phyloP scores from a whole-genome alignment of 169 alveolate species.

The Toxoplasma gondii region DNA sequence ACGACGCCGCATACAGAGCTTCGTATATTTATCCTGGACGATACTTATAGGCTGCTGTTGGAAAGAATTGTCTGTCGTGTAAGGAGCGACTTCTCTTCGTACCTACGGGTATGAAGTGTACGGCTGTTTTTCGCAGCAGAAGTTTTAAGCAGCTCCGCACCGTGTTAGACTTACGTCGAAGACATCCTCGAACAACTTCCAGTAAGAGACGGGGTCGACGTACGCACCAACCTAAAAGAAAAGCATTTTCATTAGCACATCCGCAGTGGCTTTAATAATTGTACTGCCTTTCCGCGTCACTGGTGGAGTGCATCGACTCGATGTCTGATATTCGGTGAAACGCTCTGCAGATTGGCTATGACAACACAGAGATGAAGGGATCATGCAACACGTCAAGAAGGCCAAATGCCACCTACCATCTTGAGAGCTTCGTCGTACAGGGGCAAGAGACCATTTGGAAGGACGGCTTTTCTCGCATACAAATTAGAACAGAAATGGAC shows the following conservation, averaged over 20 bases:
- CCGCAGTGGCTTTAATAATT: no score
- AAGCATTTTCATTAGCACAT: not conserved
- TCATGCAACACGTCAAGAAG: not conserved
- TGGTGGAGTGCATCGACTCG: no score
- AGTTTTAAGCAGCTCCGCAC: no score
- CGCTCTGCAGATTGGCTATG: not conserved
- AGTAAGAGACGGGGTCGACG: slow-evolving; percentile 33
- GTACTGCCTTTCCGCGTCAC: no score
- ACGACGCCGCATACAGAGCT: no score
- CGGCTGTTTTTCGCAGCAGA: no score
- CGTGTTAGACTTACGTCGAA: slow-evolving; percentile 1
- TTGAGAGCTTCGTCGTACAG: slow-evolving; percentile 27
- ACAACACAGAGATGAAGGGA: not conserved
- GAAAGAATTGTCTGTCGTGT: no score
- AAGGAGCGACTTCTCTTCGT: no score
- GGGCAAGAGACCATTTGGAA: not conserved
- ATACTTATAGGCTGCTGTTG: no score
- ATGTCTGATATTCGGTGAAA: no score
- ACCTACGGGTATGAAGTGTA: no score
- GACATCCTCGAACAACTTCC: slow-evolving; percentile 27
- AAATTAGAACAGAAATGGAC: not conserved
- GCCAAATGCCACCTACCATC: not conserved
- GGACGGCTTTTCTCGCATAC: not conserved
- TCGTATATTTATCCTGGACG: no score
- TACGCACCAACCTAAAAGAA: not conserved